A percentile compares a stretch with the other conserved stretches of the same genome.
Conservation (phyloP, 2,329 filamentous ascomycete genomes). For the Didymella arachidicola region DNA sequence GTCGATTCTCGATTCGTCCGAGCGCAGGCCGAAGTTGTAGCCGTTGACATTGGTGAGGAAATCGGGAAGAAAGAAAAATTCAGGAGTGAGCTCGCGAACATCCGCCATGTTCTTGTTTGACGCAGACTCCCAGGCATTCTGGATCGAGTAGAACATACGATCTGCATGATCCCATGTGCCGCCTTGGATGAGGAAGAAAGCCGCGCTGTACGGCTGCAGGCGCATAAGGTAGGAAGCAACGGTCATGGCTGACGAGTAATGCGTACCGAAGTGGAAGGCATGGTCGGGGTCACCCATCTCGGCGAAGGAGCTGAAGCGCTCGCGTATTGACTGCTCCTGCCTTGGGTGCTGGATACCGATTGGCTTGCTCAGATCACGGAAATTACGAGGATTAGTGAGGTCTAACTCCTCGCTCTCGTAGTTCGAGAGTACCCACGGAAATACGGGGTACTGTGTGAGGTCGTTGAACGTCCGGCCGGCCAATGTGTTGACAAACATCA, state of each 20-base stretch:
- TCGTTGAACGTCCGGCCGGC: conserved; percentile 98
- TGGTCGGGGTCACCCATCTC: conserved; percentile 83
- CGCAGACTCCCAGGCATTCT: conserved; percentile 88
- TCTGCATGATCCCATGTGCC: conserved; percentile 96
- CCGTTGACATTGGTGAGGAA: conserved; percentile 93
- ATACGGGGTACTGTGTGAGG: conserved; percentile 96
- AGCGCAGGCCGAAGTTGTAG: conserved; percentile 93
- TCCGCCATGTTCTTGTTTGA: conserved; percentile 91
- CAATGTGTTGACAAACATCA: conserved; percentile 98
- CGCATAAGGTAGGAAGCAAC: conserved; percentile 96
- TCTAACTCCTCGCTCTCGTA: conserved; percentile 95
- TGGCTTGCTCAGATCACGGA: conserved; percentile 90
- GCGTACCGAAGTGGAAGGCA: conserved; percentile 96
- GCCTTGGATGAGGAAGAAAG: conserved; percentile 92
- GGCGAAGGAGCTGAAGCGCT: conserved; percentile 84
- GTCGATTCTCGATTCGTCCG: conserved; percentile 79
- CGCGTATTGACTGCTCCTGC: conserved; percentile 79
- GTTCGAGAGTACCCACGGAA: conserved; percentile 95
- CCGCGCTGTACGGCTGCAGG: conserved; percentile 94
- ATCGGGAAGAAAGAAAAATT: conserved; percentile 96
- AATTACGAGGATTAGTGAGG: conserved; percentile 80
- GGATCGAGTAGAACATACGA: conserved; percentile 90
- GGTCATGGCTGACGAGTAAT: conserved; percentile 99
- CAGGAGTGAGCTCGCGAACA: conserved; percentile 91
- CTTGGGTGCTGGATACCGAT: conserved; percentile 89